phyloP scores from a whole-genome alignment of 2,329 filamentous ascomycete species.

The Knufia petricola region DNA sequence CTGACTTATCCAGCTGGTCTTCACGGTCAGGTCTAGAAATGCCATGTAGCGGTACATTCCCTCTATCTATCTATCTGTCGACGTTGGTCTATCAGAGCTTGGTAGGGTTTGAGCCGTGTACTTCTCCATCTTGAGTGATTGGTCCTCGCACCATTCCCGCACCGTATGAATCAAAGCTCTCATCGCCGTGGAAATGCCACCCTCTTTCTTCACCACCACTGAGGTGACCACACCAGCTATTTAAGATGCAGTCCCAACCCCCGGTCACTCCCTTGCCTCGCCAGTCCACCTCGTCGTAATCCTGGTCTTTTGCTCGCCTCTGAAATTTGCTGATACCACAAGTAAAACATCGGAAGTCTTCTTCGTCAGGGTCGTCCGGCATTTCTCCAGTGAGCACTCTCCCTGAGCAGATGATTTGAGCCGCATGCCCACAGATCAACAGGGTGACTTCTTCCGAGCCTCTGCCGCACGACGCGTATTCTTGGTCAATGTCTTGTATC shows the following conservation, averaged over 20 bases:
- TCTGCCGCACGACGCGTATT: constrained; percentile 28
- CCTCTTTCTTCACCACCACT: constrained; percentile 73
- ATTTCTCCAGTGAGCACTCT: constrained; percentile 68
- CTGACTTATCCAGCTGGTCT: too few species aligned
- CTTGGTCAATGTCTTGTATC: constrained; percentile 30
- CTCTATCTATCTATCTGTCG: neutral
- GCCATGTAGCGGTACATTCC: too few species aligned
- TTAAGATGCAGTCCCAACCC: constrained; percentile 68
- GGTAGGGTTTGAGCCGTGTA: constrained; percentile 5
- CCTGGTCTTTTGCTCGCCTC: constrained; percentile 29
- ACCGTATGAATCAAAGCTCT: constrained; percentile 32
- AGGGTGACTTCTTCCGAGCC: constrained; percentile 57
- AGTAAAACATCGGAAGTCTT: constrained; percentile 80
- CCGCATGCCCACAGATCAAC: constrained; percentile 81
- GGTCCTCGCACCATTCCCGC: constrained; percentile 25
- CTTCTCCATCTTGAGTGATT: constrained; percentile 11
- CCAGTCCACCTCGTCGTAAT: constrained; percentile 23
- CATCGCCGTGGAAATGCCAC: constrained; percentile 49
- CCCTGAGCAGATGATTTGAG: constrained; percentile 77
- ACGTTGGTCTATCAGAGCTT: constrained; percentile 3
- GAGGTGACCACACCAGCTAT: constrained; percentile 80
- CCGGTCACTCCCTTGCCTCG: constrained; percentile 45
- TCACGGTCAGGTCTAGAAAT: too few species aligned
- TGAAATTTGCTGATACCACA: constrained; percentile 66
- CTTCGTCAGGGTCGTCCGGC: constrained; percentile 59